Conservation (phyloP, 2,329 filamentous ascomycete genomes). For the Colletotrichum melonis region DNA sequence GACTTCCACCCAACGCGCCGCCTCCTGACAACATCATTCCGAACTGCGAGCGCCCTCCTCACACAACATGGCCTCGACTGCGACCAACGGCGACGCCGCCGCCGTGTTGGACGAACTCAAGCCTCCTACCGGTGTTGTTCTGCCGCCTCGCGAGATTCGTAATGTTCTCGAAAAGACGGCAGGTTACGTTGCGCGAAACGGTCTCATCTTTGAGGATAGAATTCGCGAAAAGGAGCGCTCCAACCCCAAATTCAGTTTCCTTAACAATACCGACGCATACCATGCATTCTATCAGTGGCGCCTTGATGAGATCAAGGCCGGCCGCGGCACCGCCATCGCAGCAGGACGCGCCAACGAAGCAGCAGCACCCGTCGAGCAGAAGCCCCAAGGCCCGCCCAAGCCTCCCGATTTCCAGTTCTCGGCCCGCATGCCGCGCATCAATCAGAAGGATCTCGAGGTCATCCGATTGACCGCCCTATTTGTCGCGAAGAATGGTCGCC, state of each 20-base stretch:
- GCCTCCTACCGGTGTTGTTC: slow-evolving; percentile 83
- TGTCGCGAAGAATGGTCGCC: slow-evolving; percentile 90
- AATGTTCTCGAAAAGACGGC: slow-evolving; percentile 91
- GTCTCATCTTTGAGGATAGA: slow-evolving; percentile 79
- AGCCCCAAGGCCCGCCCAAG: slow-evolving; percentile 84
- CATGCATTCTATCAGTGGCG: slow-evolving; percentile 92
- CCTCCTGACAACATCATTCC: slow-evolving; percentile 34
- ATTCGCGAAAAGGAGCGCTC: slow-evolving; percentile 86
- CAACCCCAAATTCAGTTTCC: slow-evolving; percentile 93
- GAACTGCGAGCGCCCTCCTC: slow-evolving; percentile 18
- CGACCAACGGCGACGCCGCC: slow-evolving; percentile 64
- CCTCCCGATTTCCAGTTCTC: slow-evolving; percentile 93
- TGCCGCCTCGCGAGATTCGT: slow-evolving; percentile 91
- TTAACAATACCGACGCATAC: slow-evolving; percentile 84
- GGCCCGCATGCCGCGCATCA: slow-evolving; percentile 97
- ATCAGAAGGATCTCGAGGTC: slow-evolving; percentile 86
- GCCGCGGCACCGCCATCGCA: slow-evolving; percentile 82
- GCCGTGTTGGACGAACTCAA: slow-evolving; percentile 75
- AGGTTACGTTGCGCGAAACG: slow-evolving; percentile 83
- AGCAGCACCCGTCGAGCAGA: slow-evolving; percentile 62
- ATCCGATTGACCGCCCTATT: slow-evolving; percentile 86
- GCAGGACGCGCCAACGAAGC: slow-evolving; percentile 79
- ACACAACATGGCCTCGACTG: slow-evolving; percentile 50
- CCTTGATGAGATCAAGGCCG: slow-evolving; percentile 84
- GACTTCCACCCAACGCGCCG: slow-evolving; percentile 32